Base-by-base conservation (phyloP, 2,329 filamentous ascomycete genomes). In the Monilinia laxa region DNA sequence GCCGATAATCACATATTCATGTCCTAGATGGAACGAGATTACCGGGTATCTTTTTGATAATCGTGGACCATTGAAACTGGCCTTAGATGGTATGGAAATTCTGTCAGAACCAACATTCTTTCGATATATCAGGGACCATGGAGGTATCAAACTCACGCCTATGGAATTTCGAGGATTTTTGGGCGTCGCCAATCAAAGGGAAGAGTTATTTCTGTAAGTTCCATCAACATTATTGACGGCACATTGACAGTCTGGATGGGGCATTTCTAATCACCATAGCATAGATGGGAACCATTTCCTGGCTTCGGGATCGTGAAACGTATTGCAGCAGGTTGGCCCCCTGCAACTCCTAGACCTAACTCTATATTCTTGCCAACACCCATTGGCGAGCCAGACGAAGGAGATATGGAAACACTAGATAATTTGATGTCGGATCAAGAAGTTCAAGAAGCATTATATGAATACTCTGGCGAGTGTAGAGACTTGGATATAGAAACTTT, bases 191-290 rank as follows among this genome's bases (percentile, higher is more conserved):
- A n/a, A 54, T 40, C 25, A 64, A 35, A 56, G 40, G 10, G 18
- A 12, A 53, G 51, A 55, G 40, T 20, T 64, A 18, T 56, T 64
- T 47, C 55, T 56, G 62, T 64, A 28, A 54, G 38, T 23, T 64
- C 40, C 6, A 4, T 23, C 20, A 31, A 2, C 9, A 1, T 23
- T 31, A 28, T 45, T 28, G 12, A 2, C 7, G 45, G 38, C 10
- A 35, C 45, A 12, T 6, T 7, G 23, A 14, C 4, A 23, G 28
- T 28, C 28, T 28, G 2, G 28, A 28, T 35, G 28, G 28, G 11
- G 7, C 2, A 49, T 49, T 2, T 10, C 20, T 60, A 18, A 60
- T 20, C 2, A 14, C 16, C 0, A 28, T 60, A 28, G 4, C 16
- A 10, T 25, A 60, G 57, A 38, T 60, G 57, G 57, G 57, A 60